These are phyloP conservation scores for Nicotiana obtusifolia DNA, from an alignment of 257 asterid species.

Conservation along the genomic window DNA sequence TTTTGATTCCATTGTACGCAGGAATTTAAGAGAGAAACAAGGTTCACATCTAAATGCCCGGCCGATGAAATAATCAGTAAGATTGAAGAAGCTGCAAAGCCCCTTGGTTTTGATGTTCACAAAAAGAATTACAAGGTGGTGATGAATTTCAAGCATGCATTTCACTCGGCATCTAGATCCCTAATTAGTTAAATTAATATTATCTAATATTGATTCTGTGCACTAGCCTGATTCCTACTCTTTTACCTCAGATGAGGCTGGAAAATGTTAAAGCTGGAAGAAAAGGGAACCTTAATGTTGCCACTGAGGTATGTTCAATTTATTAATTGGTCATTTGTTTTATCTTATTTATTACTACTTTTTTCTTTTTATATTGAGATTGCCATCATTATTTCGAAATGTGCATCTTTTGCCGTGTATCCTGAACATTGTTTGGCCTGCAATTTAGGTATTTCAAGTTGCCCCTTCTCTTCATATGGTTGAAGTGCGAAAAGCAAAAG, in stretches of 20 bases:
- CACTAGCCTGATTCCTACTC: neutral
- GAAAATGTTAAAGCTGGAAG: slow-evolving; percentile 85
- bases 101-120: slow-evolving; percentile 90
- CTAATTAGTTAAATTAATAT: neutral
- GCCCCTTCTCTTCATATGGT: slow-evolving; percentile 61
- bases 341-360: neutral
- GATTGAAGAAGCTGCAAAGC: slow-evolving; percentile 87
- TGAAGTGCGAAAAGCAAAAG: slow-evolving; percentile 55
- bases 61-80: slow-evolving; percentile 76
- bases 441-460: slow-evolving; percentile 53
- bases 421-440: neutral
- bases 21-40: slow-evolving; percentile 84
- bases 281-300: slow-evolving; percentile 83
- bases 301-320: slow-evolving; percentile 60
- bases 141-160: slow-evolving; percentile 1
- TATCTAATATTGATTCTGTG: neutral
- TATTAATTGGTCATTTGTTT: neutral
- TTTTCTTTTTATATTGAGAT: neutral
- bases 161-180: neutral
- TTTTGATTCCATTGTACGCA: slow-evolving; percentile 17
- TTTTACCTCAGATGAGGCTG: slow-evolving; percentile 65
- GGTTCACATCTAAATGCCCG: slow-evolving; percentile 72
- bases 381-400: neutral
- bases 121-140: slow-evolving; percentile 84
- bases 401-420: neutral